Conservation (phyloP, 805 yeast species). For the Candida pini region DNA sequence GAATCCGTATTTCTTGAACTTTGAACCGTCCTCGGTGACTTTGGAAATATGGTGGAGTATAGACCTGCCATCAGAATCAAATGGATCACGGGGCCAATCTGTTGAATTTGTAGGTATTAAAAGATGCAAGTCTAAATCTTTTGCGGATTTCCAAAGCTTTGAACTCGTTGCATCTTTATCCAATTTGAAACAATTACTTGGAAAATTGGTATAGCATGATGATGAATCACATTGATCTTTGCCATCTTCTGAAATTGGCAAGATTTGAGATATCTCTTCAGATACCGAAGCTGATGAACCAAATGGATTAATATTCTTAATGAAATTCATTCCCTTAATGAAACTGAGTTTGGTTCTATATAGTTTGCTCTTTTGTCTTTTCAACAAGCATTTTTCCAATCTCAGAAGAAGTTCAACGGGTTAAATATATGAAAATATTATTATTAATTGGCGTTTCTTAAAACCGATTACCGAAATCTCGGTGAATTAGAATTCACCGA, state of each 20-base stretch:
- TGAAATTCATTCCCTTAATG: conserved; percentile 22
- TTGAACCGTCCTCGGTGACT: conserved; percentile 18
- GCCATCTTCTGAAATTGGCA: conserved; percentile 47
- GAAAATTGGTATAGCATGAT: conserved; percentile 35
- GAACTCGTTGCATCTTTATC: conserved; percentile 22
- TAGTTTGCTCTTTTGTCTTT: too few species aligned
- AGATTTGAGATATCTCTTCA: conserved; percentile 29
- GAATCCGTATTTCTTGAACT: conserved; percentile 16
- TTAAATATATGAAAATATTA: too few species aligned
- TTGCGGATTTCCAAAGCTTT: conserved; percentile 66
- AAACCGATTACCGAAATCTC: too few species aligned
- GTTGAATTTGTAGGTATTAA: conserved; percentile 77
- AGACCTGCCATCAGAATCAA: conserved; percentile 28
- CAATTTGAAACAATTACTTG: conserved; percentile 31
- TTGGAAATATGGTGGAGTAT: too few species aligned
- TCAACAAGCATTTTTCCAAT: too few species aligned
- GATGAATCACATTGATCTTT: conserved; percentile 44
- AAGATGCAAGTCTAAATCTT: conserved; percentile 64
- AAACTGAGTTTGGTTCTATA: too few species aligned
- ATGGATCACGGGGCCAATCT: conserved; percentile 83
- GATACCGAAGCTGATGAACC: conserved; percentile 8
- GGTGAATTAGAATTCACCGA: too few species aligned
- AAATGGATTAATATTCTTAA: conserved; percentile 4
- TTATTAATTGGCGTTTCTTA: too few species aligned
- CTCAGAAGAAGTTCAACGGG: too few species aligned